Base-by-base conservation (phyloP, 176 grass and related monocot genomes). In the Otatea glauca region DNA sequence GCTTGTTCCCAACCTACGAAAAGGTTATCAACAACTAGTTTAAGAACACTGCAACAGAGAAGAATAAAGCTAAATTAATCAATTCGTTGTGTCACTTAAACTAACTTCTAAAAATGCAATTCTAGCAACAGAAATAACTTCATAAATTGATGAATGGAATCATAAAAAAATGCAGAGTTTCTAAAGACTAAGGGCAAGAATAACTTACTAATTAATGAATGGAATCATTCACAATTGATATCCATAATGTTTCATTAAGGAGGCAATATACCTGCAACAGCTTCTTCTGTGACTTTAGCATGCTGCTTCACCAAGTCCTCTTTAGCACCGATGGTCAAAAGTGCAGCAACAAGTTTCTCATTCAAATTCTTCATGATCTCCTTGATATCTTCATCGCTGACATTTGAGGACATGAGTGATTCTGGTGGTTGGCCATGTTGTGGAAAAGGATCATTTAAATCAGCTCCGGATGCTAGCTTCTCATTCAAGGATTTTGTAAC, bases 231-330 rank as follows among this genome's bases (percentile, higher is more conserved):
- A 27, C 34, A 51, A 29, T 58, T 45, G 41, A 12, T 9, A 24
- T 43, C 7, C 20, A 47, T 70, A 78, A 70, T 5, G 32, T 65
- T 55, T 76, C 43, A 50, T 24, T 65, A 64, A 61, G 29, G 42
- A 64, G 11, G 4, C 25, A 75, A 23, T 27, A 88, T 91, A 96
- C 97, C 97, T 76, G 86, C 88, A 94, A 99, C 92, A 86, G 97
- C 97, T 88, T 99, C 97, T 90, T 99, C 97, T 71, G 93, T 81
- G 50, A 99, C 92, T 92, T 94, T 94, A 76, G 93, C 84, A 50
- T 99, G 97, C 53, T 99, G 93, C 72, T 94, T 96, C 78, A 96
- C 97, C 66, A 99, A 88, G 50, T 99, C 97, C 74, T 99, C 97
- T 88, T 96, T 99, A 55, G 92, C 88, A 81, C 43, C 88, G 37